A percentile compares a stretch with the other conserved stretches of the same genome.
Conservation (phyloP, 2,329 filamentous ascomycete species). For the Cladophialophora psammophila region DNA sequence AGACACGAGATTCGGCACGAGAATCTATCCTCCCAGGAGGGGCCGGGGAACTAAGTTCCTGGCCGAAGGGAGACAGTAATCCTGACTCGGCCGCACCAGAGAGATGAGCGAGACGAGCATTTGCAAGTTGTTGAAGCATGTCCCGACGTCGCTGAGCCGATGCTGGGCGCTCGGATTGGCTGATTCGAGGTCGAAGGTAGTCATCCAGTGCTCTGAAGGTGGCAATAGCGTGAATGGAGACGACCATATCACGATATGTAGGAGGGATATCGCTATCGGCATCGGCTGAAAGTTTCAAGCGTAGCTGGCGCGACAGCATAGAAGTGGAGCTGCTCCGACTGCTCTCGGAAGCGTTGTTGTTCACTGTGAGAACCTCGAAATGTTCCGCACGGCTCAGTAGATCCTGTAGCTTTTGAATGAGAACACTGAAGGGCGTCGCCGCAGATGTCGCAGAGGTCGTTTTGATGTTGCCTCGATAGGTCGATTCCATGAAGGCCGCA, state of each 20-base stretch:
- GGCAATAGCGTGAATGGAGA: slow-evolving; percentile 96
- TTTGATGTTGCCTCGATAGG: slow-evolving; percentile 66
- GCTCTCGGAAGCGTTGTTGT: slow-evolving; percentile 88
- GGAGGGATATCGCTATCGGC: slow-evolving; percentile 89
- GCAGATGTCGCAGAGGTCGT: slow-evolving; percentile 69
- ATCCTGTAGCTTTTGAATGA: slow-evolving; percentile 95
- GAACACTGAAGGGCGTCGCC: slow-evolving; percentile 83
- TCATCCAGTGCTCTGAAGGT: slow-evolving; percentile 97
- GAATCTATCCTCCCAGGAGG: slow-evolving; percentile 35
- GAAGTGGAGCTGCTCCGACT: slow-evolving; percentile 90
- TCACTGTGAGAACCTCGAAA: slow-evolving; percentile 95
- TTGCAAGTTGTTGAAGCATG: slow-evolving; percentile 75
- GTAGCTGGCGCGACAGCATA: slow-evolving; percentile 95
- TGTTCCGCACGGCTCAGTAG: slow-evolving; percentile 95
- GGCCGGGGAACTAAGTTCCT: slow-evolving; percentile 33
- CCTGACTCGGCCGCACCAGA: slow-evolving; percentile 46
- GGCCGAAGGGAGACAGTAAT: slow-evolving; percentile 40
- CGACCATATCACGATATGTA: slow-evolving; percentile 92
- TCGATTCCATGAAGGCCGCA: slow-evolving; percentile 86
- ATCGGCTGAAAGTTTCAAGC: slow-evolving; percentile 85
- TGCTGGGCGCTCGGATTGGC: slow-evolving; percentile 76
- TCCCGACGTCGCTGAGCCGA: slow-evolving; percentile 66
- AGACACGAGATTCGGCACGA: slow-evolving; percentile 56
- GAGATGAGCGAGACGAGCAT: slow-evolving; percentile 68
- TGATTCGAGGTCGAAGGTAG: slow-evolving; percentile 90